Base-by-base conservation (phyloP, 257 asterid species). In the Cordia subcordata region DNA sequence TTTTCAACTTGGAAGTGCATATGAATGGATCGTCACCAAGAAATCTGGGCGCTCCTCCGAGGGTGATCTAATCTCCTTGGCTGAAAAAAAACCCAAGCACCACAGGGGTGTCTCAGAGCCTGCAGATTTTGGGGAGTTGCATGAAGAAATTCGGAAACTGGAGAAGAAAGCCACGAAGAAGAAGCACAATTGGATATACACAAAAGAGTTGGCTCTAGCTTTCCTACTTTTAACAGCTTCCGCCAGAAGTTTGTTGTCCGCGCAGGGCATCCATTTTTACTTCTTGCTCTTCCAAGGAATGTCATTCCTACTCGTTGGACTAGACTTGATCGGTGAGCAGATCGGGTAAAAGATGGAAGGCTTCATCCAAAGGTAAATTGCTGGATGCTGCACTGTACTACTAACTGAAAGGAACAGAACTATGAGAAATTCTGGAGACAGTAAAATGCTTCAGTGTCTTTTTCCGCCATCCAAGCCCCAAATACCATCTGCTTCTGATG, bases 1-100 rank as follows among this genome's bases (percentile, higher is more conserved):
- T 18, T 88, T 86, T 81, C 98, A 88, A 54, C 90, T 91, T 1
- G 96, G 96, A 47, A 82, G 90, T 20, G 95, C 96, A 0, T 91
- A 88, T 10, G 98, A 88, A 53, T 92, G 98, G 98, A 94, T 92
- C 0, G 96, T 92, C 13, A 86, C 96, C 18, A 92, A 88, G 77
- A 92, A 92, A 73, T 81, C 95, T 0, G 98, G 96, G 0, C 83
- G 96, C 0, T 88, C 95, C 3, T 92, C 96, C 0, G 98, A 92
- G 72, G 85, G 87, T 1, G 96, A 88, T 50, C 85, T 88, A 5
- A 17, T 63, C 12, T 64, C 86, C 14, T 64, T 92, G 76, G 66
- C 68, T 0, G 90, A 80, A 69, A 85, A 78, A 57, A 79, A 73
- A 6, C 53, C 62, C 10, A 70, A 67, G 53, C 90, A 72, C 67